phyloP scores from a whole-genome alignment of 805 yeast species.

The Nakazawaea pomicola region DNA sequence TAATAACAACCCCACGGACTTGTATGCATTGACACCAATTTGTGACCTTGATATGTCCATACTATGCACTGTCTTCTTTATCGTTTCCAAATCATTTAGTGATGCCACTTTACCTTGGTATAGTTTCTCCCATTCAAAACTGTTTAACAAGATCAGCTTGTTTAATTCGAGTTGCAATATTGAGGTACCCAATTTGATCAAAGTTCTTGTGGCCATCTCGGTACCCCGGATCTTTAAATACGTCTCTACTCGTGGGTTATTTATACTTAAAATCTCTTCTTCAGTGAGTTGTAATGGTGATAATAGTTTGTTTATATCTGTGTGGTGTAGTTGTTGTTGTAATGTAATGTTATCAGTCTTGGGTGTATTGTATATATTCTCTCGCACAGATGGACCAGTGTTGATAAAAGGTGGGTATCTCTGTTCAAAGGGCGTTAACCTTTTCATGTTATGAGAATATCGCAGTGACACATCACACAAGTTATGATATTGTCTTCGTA shows the following conservation, averaged over 20 bases:
- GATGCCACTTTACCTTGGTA: no score
- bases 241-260: background rate
- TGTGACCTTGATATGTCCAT: no score
- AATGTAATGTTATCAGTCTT: no score
- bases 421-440: background rate
- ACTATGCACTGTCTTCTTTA: no score
- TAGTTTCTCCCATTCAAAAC: no score
- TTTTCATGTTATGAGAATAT: background rate
- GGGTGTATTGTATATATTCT: slow-evolving; percentile 6
- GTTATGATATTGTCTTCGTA: slow-evolving; percentile 4
- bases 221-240: no score
- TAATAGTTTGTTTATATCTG: background rate
- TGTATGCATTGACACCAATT: no score
- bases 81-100: no score
- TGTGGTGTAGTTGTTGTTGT: no score
- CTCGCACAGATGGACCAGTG: slow-evolving; percentile 5
- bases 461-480: slow-evolving; percentile 8
- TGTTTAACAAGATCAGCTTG: no score
- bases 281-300: background rate
- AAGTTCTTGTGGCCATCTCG: background rate
- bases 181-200: background rate
- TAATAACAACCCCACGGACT: no score
- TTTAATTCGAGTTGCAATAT: no score
- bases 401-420: slow-evolving; percentile 3
- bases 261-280: background rate